Evolutionary conservation across 2,329 filamentous ascomycete species (phyloP).

Genomic region (Coniochaeta sp.): DNA sequence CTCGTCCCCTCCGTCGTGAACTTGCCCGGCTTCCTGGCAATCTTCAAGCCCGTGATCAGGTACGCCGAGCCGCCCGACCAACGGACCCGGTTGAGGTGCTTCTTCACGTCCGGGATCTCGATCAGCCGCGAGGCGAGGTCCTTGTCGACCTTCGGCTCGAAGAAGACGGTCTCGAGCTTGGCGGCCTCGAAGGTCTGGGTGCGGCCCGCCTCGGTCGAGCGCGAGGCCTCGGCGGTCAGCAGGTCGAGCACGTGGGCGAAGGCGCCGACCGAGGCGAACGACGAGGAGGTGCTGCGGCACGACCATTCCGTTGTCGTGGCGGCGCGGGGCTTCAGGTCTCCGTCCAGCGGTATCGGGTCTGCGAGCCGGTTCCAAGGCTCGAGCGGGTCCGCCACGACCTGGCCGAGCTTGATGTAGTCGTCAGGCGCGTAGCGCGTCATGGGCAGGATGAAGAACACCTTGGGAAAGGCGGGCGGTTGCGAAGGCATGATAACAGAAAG

Average conservation of each 20-base stretch:
- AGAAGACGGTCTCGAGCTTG: not conserved
- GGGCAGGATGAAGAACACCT: not conserved
- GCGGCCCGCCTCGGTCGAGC: not conserved
- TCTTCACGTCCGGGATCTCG: not conserved
- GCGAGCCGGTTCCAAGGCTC: not conserved
- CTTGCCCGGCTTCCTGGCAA: not conserved
- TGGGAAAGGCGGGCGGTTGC: not conserved
- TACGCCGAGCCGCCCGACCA: not conserved
- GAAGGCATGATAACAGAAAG: too few species aligned
- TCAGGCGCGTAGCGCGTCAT: not conserved
- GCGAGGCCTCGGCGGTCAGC: not conserved
- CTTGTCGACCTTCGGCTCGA: not conserved
- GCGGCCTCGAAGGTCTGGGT: not conserved
- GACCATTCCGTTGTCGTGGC: not conserved
- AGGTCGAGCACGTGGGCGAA: not conserved
- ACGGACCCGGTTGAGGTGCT: not conserved
- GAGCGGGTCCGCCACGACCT: not conserved
- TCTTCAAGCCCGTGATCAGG: not conserved
- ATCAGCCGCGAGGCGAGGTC: not conserved
- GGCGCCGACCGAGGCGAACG: not conserved
- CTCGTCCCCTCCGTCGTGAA: not conserved
- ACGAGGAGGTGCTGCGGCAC: not conserved
- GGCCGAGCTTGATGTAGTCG: not conserved
- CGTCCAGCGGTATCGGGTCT: not conserved
- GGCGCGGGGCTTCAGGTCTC: not conserved